Evolutionary conservation across 495 filamentous ascomycete genomes (phyloP).

Genomic region (Corynascus novoguineensis): DNA sequence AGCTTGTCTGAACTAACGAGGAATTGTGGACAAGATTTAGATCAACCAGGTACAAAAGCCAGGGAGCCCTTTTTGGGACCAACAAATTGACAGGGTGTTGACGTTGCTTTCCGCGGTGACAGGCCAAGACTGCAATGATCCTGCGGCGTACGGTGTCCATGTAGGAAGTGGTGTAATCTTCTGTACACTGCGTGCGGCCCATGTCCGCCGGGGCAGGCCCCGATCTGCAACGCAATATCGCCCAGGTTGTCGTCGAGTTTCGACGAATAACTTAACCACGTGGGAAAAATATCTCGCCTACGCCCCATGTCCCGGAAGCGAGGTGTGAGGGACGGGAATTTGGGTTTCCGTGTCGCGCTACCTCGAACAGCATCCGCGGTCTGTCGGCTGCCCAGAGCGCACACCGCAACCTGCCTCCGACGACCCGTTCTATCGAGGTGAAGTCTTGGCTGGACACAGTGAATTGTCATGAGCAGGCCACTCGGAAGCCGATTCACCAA

Average conservation of each 20-base stretch:
- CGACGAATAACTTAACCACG: slow-evolving; percentile 13
- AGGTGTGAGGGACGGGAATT: slow-evolving; percentile 3
- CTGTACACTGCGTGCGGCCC: not conserved
- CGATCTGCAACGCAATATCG: not conserved
- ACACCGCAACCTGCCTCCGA: slow-evolving; percentile 6
- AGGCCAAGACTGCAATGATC: not conserved
- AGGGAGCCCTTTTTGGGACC: no score
- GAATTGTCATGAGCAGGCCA: not conserved
- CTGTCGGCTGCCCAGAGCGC: not conserved
- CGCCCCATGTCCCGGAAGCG: not conserved
- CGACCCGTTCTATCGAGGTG: not conserved
- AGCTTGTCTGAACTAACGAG: slow-evolving; percentile 18
- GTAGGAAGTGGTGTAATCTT: not conserved
- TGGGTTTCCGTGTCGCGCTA: not conserved
- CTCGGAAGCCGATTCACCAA: not conserved
- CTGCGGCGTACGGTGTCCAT: not conserved
- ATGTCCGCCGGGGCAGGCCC: not conserved
- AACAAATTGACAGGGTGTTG: not conserved
- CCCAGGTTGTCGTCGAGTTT: slow-evolving; percentile 1
- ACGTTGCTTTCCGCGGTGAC: not conserved
- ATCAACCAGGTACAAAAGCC: not conserved
- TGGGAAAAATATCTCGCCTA: not conserved
- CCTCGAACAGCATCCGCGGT: not conserved
- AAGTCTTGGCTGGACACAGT: not conserved
- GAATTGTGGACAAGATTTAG: not conserved